phyloP scores from a whole-genome alignment of 768 basidiomycete genomes.

The Coprinellus aureogranulatus region DNA sequence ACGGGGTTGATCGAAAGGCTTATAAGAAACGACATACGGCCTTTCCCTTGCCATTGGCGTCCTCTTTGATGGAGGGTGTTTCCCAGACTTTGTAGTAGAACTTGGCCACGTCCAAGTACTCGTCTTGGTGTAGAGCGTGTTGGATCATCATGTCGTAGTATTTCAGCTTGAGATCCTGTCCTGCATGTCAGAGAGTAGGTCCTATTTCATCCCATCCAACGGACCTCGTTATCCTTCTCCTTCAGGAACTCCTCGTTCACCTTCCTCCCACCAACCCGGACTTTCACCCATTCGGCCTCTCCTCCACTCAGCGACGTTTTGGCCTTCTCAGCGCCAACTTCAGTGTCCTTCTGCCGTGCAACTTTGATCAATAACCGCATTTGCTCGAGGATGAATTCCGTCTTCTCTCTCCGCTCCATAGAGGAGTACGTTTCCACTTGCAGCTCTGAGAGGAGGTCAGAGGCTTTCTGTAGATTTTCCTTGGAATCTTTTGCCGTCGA shows the following conservation, averaged over 20 bases:
- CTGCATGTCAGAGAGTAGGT: constrained; percentile 8
- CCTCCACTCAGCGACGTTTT: constrained; percentile 67
- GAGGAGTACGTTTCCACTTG: constrained; percentile 99
- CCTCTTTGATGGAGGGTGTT: constrained; percentile 89
- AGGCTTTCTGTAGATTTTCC: constrained; percentile 79
- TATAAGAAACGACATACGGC: constrained; percentile 55
- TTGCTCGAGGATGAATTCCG: constrained; percentile 96
- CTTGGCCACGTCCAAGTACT: constrained; percentile 92
- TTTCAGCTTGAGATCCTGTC: constrained; percentile 89
- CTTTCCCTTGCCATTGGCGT: constrained; percentile 66
- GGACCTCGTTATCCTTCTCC: constrained; percentile 82
- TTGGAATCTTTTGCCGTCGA: constrained; percentile 50
- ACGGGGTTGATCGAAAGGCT: no score
- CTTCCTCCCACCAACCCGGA: constrained; percentile 87
- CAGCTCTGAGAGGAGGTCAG: constrained; percentile 88
- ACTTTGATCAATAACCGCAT: constrained; percentile 86
- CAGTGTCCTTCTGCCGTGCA: constrained; percentile 72
- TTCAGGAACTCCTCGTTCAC: constrained; percentile 92
- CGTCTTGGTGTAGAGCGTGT: constrained; percentile 78
- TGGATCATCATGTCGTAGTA: constrained; percentile 97
- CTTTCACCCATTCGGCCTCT: constrained; percentile 91
- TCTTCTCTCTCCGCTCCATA: constrained; percentile 97
- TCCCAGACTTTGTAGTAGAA: constrained; percentile 98
- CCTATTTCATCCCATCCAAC: constrained; percentile 4
- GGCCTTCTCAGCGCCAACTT: constrained; percentile 57